A percentile compares a stretch with the other conserved stretches of the same genome.
phyloP scores from a whole-genome alignment of 176 grass and related monocot species.

The Oryza australiensis region DNA sequence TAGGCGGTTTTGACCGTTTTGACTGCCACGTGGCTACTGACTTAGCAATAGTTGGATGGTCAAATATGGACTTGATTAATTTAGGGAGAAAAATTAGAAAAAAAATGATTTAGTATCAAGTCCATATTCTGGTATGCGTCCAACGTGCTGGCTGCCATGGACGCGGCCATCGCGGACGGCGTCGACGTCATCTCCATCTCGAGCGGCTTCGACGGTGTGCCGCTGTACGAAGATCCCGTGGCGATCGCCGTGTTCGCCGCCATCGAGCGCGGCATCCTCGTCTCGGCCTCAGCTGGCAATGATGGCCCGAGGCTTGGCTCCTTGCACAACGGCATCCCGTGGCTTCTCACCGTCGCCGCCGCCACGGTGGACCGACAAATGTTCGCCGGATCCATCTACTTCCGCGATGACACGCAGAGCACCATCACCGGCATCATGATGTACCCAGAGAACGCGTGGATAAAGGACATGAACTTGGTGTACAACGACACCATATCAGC shows the following conservation, averaged over 20 bases:
- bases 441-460: constrained; percentile 42
- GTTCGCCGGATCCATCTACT: constrained; percentile 38
- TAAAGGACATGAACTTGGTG: constrained; percentile 38
- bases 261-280: too few relatives aligned
- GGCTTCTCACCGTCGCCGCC: constrained; percentile 62
- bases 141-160: constrained; percentile 63
- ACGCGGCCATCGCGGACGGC: constrained; percentile 58
- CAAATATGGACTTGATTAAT: too few relatives aligned
- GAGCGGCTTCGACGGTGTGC: constrained; percentile 32
- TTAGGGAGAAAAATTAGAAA: too few relatives aligned
- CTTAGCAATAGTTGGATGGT: too few relatives aligned
- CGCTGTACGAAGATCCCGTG: constrained; percentile 57
- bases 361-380: constrained; percentile 53
- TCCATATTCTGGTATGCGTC: constrained; percentile 45
- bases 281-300: constrained; percentile 50
- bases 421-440: constrained; percentile 34
- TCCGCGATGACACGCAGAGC: constrained; percentile 36
- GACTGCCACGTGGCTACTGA: too few relatives aligned
- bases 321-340: constrained; percentile 67
- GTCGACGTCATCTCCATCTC: constrained; percentile 75
- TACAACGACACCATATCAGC: constrained; percentile 43
- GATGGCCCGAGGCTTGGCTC: background rate
- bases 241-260: constrained; percentile 51
- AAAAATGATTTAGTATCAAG: too few relatives aligned
- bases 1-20: too few relatives aligned